Evolutionary conservation across 345 rosid genomes (phyloP).

Genomic region (Aquilaria sinensis): DNA sequence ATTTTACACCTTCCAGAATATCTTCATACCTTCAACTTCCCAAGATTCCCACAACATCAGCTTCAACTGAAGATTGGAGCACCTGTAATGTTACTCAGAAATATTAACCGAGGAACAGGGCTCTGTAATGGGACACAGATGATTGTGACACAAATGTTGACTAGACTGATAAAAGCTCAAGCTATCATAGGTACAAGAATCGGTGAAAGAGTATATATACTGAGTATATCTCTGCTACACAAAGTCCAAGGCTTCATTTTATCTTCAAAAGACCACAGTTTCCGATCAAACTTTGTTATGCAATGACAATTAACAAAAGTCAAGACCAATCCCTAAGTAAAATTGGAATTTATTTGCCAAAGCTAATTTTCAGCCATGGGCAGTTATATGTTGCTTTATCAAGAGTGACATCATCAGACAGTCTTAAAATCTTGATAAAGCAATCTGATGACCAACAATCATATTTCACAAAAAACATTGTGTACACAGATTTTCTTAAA

Average conservation of each 20-base stretch:
- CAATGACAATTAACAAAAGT: conserved; percentile 8
- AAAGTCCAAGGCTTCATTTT: not conserved
- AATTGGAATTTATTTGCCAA: conserved; percentile 3
- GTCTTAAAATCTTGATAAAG: too few species aligned
- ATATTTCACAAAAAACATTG: too few species aligned
- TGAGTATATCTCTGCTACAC: not conserved
- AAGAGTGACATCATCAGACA: not conserved
- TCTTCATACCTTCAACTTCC: not conserved
- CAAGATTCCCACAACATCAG: not conserved
- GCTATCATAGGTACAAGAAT: too few species aligned
- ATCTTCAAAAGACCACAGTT: not conserved
- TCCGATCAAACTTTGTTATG: not conserved
- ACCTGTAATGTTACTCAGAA: not conserved
- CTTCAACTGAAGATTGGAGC: not conserved
- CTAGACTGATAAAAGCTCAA: not conserved
- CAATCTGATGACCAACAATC: too few species aligned
- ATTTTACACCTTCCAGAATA: too few species aligned
- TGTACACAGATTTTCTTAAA: too few species aligned
- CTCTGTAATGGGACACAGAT: not conserved
- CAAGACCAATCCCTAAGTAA: conserved; percentile 2
- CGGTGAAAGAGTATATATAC: not conserved
- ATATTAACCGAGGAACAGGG: not conserved
- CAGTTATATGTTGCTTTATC: not conserved
- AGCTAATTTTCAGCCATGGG: not conserved
- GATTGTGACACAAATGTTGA: not conserved